Base-by-base conservation (phyloP, 1,284 basidiomycete genomes). In the Exobasidium rhododendri region DNA sequence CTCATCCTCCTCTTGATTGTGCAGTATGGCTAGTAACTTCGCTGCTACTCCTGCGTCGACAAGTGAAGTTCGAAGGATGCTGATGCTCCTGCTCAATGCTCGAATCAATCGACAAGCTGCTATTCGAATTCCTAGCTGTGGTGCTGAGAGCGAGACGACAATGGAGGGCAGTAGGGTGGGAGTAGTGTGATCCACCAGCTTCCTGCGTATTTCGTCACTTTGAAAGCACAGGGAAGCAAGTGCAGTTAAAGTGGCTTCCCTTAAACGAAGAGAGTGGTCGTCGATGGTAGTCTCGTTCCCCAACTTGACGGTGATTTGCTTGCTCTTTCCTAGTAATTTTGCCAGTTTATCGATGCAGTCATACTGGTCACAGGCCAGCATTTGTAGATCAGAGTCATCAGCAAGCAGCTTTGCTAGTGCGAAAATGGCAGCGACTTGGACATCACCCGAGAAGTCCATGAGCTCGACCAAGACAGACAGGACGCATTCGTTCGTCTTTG, bases 21-120 rank as follows among this genome's bases (percentile, higher is more conserved):
- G 64, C 29, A 78, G 44, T 17, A 77, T 64, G 1, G 51, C 61
- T 1, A 78, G 50, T 4, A 78, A 59, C 58, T 68, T 65, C 1
- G 67, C 66, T 1, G 74, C 70, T 1, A 77, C 66, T 10, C 69
- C 73, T 2, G 73, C 74, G 55, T 78, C 77, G 4, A 76, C 66
- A 20, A 78, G 65, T 2, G 62, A 68, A 1, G 77, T 77, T 30
- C 77, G 64, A 13, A 78, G 55, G 26, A 76, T 69, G 4, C 64
- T 61, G n/a, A 77, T 66, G 59, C 69, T 76, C 13, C 77, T 63
- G 10, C 67, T 68, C 3, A 78, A 66, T 1, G 70, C 67, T 24
- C 75, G 65, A 3, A 70, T 64, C 10, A 78, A 61, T 0, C 72
- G 66, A 35, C 70, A 73, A 7, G 75, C 75, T 7, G 74, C 71